These are phyloP conservation scores for Chaetomiaceae sp. DNA, from an alignment of 2,329 filamentous ascomycete genomes.

Conservation along the genomic window DNA sequence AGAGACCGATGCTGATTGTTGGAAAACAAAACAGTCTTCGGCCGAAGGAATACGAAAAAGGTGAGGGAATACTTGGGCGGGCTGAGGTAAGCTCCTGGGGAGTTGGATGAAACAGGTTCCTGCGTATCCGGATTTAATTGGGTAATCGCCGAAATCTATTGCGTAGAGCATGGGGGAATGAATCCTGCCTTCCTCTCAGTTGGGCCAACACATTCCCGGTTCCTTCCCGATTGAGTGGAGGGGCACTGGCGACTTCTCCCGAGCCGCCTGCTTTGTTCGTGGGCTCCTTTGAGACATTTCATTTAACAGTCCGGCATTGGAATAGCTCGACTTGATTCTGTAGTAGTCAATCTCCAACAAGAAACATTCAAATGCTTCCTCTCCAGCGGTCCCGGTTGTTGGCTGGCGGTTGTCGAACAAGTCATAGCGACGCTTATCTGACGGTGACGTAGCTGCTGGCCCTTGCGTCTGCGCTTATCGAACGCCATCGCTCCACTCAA, in stretches of 20 bases:
- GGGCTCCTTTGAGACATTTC: too few relatives aligned
- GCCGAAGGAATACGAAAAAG: neutral
- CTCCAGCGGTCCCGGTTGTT: too few relatives aligned
- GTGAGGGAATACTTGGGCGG: conserved; percentile 9
- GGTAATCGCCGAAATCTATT: conserved; percentile 4
- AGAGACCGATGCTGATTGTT: neutral
- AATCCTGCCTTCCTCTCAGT: too few relatives aligned
- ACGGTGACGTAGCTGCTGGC: conserved; percentile 3
- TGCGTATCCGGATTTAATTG: neutral
- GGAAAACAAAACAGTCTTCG: neutral
- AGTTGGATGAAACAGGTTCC: conserved; percentile 6
- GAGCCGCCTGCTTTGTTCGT: neutral
- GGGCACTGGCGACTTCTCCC: neutral
- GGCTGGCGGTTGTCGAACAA: too few relatives aligned
- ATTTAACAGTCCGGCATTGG: too few relatives aligned
- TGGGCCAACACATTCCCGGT: too few relatives aligned
- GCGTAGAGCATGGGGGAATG: neutral
- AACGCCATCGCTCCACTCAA: too few relatives aligned
- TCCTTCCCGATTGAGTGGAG: neutral
- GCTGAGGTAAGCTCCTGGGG: neutral
- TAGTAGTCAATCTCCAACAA: too few relatives aligned
- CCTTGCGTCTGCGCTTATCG: neutral
- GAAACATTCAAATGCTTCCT: too few relatives aligned
- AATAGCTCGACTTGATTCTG: too few relatives aligned
- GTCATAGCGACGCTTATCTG: neutral